phyloP scores from a whole-genome alignment of 192 early-diverging fungal genomes.

The Coemansia sp. region DNA sequence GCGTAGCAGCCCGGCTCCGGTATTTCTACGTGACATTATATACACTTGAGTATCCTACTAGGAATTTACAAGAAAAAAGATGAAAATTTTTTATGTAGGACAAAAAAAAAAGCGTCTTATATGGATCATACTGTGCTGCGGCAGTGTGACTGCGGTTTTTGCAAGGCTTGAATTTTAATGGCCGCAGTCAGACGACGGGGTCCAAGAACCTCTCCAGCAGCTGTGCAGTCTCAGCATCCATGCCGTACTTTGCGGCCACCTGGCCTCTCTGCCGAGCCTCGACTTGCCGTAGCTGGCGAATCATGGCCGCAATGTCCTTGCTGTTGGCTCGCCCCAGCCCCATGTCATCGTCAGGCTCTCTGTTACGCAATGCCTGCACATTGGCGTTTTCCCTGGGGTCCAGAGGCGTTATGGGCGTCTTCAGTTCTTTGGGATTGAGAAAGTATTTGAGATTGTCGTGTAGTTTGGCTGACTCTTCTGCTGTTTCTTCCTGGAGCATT shows the following conservation, averaged over 20 bases:
- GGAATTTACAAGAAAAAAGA: too few relatives aligned
- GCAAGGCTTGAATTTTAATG: too few relatives aligned
- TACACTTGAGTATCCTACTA: too few relatives aligned
- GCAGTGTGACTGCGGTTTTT: too few relatives aligned
- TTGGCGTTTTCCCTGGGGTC: slow-evolving; percentile 36
- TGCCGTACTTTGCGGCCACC: slow-evolving; percentile 15
- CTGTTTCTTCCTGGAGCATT: slow-evolving; percentile 27
- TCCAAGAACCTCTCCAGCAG: slow-evolving; percentile 12
- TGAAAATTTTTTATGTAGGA: too few relatives aligned
- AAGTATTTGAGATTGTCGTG: slow-evolving; percentile 41
- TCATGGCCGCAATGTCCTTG: slow-evolving; percentile 9
- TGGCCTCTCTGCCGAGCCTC: neutral
- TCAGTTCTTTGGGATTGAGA: slow-evolving; percentile 36
- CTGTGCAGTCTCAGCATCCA: slow-evolving; percentile 15
- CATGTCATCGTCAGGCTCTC: slow-evolving; percentile 15
- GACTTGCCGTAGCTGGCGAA: neutral
- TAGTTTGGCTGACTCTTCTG: slow-evolving; percentile 8
- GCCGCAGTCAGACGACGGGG: neutral
- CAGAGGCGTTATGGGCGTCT: slow-evolving; percentile 31
- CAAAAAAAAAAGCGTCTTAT: too few relatives aligned
- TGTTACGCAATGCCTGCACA: slow-evolving; percentile 31
- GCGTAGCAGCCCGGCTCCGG: neutral
- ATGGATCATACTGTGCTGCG: too few relatives aligned
- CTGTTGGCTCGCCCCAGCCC: slow-evolving; percentile 10
- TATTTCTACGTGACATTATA: slow-evolving; percentile 6